Evolutionary conservation across 257 asterid genomes (phyloP), one percentile per base, ranked within the genome.

Genomic region (Solanum lycopersicoides): DNA sequence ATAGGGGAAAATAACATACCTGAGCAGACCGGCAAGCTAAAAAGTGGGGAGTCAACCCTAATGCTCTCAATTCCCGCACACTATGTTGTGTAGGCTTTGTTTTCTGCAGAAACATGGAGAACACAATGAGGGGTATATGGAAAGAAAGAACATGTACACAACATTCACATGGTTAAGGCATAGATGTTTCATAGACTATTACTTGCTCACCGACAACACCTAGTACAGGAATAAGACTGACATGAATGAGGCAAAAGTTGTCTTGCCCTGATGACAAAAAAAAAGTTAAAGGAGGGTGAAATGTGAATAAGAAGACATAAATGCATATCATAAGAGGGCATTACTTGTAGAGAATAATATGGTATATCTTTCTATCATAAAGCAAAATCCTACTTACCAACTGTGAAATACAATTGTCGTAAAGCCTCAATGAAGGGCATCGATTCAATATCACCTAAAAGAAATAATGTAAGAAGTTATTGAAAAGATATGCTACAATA

Each of bases 171-270:
- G 42, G 69, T 50, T 86, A 28, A 86, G 37, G 42, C 47, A 50
- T 21, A 50, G 12, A 76, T 41, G 60, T 76, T 47, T 23, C 21
- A 73, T 28, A 69, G 91, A 83, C 56, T 60, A 92, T 94, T 95
- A 96, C 99, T 92, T 97, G 99, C 92, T 97, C 99, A 41, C 99
- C 99, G 88, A 96, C 99, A 82, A 93, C 99, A 42, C 99, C 98
- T 83, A 97, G 94, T 73, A 97, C 98, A 23, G 99, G 99, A 85
- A 97, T 92, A 82, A 97, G 98, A 88, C 99, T 96, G 92, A 97
- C 99, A 87, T 97, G 99, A 93, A 97, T 92, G 89, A 97, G 94
- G 90, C 98, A 97, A 89, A 97, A 97, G 91, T 95, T 94, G 89
- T 95, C 91, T 89, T 89, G 97, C 34, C 99, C 99, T 97, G 88